Conservation (phyloP, 2,329 filamentous ascomycete genomes). For the Stromatinia cepivora region DNA sequence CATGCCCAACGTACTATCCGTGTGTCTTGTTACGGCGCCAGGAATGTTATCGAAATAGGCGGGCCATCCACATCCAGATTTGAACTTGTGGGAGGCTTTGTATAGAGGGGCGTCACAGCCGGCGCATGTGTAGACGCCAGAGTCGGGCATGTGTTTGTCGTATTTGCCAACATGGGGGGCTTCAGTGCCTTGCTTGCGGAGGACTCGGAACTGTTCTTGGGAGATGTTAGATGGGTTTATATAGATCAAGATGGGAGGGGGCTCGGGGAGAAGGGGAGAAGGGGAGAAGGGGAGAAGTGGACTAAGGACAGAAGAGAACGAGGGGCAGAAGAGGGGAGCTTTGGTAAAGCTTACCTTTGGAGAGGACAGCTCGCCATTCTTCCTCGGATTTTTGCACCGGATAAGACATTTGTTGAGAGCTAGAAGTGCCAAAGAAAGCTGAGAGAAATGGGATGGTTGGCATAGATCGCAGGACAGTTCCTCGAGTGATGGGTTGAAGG, state of each 20-base stretch:
- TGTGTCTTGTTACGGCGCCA: slow-evolving; percentile 80
- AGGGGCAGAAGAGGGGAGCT: not conserved
- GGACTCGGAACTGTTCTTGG: slow-evolving; percentile 89
- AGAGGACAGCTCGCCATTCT: slow-evolving; percentile 88
- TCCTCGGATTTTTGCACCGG: slow-evolving; percentile 78
- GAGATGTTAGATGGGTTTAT: slow-evolving; percentile 39
- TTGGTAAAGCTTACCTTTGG: slow-evolving; percentile 52
- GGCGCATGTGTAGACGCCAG: slow-evolving; percentile 83
- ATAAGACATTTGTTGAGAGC: slow-evolving; percentile 63
- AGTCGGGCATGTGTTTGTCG: slow-evolving; percentile 77
- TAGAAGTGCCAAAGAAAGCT: slow-evolving; percentile 66
- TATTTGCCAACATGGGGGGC: slow-evolving; percentile 75
- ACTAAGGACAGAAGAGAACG: not conserved
- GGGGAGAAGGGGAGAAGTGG: not conserved
- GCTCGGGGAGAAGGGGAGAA: not conserved
- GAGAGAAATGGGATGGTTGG: slow-evolving; percentile 76
- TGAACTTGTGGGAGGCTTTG: slow-evolving; percentile 92
- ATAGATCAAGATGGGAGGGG: slow-evolving; percentile 4
- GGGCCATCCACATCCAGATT: slow-evolving; percentile 94
- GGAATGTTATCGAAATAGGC: slow-evolving; percentile 96
- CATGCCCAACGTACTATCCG: slow-evolving; percentile 79
- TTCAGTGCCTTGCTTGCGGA: slow-evolving; percentile 92
- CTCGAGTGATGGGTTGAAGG: slow-evolving; percentile 42
- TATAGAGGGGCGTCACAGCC: slow-evolving; percentile 87
- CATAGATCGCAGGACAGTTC: slow-evolving; percentile 60